A percentile compares a stretch with the other conserved stretches of the same genome.
Evolutionary conservation across 305 asterid species (phyloP).

Genomic region (Rubia tinctorum): DNA sequence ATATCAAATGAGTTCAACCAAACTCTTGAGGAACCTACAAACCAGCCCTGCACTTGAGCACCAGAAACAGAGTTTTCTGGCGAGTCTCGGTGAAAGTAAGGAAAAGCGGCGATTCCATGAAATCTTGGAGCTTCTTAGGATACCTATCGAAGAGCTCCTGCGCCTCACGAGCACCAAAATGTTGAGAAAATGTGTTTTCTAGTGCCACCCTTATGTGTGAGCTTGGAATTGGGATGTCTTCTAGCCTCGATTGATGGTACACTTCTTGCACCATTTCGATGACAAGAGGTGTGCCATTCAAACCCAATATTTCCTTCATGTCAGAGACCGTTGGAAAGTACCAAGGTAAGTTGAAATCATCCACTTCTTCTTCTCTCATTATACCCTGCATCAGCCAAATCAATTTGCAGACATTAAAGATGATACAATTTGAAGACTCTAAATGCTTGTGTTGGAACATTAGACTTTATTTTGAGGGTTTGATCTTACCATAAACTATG

Average conservation of each 20-base stretch:
- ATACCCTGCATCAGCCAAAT: slow-evolving; percentile 2
- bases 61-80: background rate
- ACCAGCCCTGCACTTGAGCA: background rate
- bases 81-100: background rate
- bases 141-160: background rate
- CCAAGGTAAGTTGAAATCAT: slow-evolving; percentile 11
- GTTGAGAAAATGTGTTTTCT: background rate
- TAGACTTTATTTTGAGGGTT: no score
- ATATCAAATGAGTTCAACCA: background rate
- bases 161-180: background rate
- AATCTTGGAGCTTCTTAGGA: background rate
- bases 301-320: background rate
- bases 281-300: background rate
- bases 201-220: background rate
- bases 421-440: no score
- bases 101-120: background rate
- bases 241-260: background rate
- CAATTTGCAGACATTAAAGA: background rate
- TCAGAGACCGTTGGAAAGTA: slow-evolving; percentile 8
- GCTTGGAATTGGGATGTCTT: background rate
- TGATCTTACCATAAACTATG: no score
- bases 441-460: no score
- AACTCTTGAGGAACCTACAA: background rate
- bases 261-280: background rate
- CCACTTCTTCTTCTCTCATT: slow-evolving; percentile 1